phyloP scores from a whole-genome alignment of 148 eudicot species.

The Nyssa sinensis region DNA sequence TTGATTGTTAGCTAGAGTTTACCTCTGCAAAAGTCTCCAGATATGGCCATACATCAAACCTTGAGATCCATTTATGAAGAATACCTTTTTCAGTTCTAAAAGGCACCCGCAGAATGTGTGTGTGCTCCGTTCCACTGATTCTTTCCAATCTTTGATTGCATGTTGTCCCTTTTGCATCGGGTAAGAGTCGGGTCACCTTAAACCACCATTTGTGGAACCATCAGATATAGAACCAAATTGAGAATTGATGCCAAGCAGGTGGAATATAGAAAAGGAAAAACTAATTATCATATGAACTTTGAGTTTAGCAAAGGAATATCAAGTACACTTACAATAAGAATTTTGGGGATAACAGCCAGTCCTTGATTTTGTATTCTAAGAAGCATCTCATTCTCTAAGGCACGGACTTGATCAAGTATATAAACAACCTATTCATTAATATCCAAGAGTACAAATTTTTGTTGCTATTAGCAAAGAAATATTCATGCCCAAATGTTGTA shows the following conservation, averaged over 20 bases:
- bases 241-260: neutral
- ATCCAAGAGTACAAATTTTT: neutral
- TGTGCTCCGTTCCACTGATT: constrained; percentile 35
- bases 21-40: constrained; percentile 45
- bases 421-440: constrained; percentile 35
- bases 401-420: constrained; percentile 56
- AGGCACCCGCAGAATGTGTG: constrained; percentile 41
- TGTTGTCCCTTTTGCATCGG: constrained; percentile 41
- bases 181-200: constrained; percentile 40
- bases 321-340: constrained; percentile 34
- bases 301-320: neutral
- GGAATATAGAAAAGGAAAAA: neutral
- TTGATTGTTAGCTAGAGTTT: constrained; percentile 1
- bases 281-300: neutral
- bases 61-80: constrained; percentile 44
- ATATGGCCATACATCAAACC: constrained; percentile 48
- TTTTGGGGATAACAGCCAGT: constrained; percentile 35
- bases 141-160: constrained; percentile 41
- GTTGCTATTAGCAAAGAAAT: neutral
- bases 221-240: neutral
- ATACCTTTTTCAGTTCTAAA: constrained; percentile 40
- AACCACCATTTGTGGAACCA: neutral
- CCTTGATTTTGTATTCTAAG: constrained; percentile 46
- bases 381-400: constrained; percentile 52
- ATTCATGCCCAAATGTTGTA: neutral